Percentiles rank a stretch among this genome's conserved stretches.
Conservation (phyloP, 805 yeast species). For the Candida montana region DNA sequence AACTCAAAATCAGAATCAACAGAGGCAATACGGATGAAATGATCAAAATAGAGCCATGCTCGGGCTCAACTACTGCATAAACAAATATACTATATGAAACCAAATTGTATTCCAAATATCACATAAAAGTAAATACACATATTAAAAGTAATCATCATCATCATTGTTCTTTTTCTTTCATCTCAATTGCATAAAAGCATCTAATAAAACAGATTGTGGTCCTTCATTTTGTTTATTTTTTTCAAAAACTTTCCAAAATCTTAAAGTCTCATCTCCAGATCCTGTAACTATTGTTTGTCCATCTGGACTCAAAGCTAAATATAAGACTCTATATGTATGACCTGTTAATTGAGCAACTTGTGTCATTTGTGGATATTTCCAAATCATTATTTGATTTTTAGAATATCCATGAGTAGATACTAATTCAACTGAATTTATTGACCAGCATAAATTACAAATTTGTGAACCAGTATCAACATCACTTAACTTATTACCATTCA, state of each 20-base stretch:
- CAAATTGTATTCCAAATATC: too few relatives aligned
- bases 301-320: constrained; percentile 87
- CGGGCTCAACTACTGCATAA: too few relatives aligned
- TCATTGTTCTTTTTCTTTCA: too few relatives aligned
- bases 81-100: too few relatives aligned
- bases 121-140: too few relatives aligned
- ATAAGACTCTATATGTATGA: constrained; percentile 87
- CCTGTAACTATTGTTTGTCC: constrained; percentile 97
- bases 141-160: too few relatives aligned
- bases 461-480: constrained; percentile 96
- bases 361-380: constrained; percentile 91
- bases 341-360: constrained; percentile 93
- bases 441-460: constrained; percentile 92
- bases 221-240: constrained; percentile 55
- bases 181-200: constrained; percentile 71
- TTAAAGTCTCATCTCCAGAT: constrained; percentile 94
- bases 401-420: constrained; percentile 95
- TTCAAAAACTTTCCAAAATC: constrained; percentile 95
- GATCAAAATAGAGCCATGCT: too few relatives aligned
- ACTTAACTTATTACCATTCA: constrained; percentile 64
- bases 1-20: too few relatives aligned
- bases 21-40: too few relatives aligned
- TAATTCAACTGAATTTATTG: constrained; percentile 83
- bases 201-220: constrained; percentile 59
- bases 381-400: constrained; percentile 81